These are phyloP conservation scores for Colletotrichum liriopes DNA, from an alignment of 2,329 filamentous ascomycete species.

Conservation along the genomic window DNA sequence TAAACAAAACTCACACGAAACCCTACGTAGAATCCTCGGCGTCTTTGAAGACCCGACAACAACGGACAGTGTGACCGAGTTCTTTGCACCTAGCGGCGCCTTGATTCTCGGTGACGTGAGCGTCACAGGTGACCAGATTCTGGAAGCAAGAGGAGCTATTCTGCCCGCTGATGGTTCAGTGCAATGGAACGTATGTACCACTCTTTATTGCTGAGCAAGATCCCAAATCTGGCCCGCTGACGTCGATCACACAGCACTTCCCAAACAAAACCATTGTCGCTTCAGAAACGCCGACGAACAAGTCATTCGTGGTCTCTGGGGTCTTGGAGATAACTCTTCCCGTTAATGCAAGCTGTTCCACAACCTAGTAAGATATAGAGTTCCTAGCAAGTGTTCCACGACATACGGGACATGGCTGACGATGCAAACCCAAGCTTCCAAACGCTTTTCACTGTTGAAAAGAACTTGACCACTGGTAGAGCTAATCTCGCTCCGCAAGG, in stretches of 20 bases:
- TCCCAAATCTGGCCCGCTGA: background rate
- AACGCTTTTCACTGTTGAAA: background rate
- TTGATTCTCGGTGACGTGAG: background rate
- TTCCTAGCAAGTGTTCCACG: background rate
- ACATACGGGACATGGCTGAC: background rate
- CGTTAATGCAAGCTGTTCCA: background rate
- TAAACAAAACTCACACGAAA: background rate
- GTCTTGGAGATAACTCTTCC: background rate
- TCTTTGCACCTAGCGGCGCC: background rate
- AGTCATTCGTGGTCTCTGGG: background rate
- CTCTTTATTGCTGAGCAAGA: background rate
- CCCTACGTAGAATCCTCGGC: background rate
- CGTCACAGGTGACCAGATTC: background rate
- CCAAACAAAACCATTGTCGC: background rate
- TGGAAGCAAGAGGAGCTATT: background rate
- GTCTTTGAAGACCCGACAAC: background rate
- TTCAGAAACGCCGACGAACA: slow-evolving; percentile 1
- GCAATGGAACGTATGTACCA: background rate
- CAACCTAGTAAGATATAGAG: slow-evolving; percentile 2
- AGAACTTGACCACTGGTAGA: background rate
- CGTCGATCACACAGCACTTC: background rate
- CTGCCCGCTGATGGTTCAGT: background rate
- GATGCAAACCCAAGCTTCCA: background rate
- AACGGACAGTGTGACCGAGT: background rate
- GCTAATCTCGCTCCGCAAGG: background rate